A percentile compares a stretch with the other conserved stretches of the same genome.
phyloP scores from a whole-genome alignment of 2,329 filamentous ascomycete genomes.

The Helotiales sp. region DNA sequence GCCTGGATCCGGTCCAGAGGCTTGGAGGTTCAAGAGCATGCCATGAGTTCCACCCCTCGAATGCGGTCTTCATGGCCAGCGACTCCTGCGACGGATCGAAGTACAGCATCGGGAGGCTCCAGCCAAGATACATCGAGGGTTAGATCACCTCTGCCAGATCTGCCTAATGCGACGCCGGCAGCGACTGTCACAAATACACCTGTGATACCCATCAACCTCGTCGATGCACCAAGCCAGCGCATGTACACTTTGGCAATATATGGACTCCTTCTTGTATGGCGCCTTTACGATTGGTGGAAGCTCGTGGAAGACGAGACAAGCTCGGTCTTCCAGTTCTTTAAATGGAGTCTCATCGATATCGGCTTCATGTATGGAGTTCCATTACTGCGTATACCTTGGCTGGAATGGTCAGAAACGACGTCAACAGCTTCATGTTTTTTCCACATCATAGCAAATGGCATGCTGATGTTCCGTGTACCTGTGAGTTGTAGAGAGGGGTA shows the following conservation, averaged over 20 bases:
- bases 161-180: conserved; percentile 25
- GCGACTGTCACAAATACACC: conserved; percentile 44
- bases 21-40: conserved; percentile 26
- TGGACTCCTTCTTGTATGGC: conserved; percentile 73
- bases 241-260: conserved; percentile 86
- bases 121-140: conserved; percentile 25
- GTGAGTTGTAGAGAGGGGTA: conserved; percentile 44
- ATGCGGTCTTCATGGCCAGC: conserved; percentile 79
- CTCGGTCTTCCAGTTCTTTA: conserved; percentile 88
- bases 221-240: conserved; percentile 90
- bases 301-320: conserved; percentile 79
- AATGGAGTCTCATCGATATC: conserved; percentile 89
- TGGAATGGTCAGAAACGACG: conserved; percentile 76
- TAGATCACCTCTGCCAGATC: conserved; percentile 29
- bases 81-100: conserved; percentile 60
- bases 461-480: conserved; percentile 91
- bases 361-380: conserved; percentile 86
- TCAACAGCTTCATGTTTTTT: conserved; percentile 67
- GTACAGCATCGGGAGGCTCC: conserved; percentile 35
- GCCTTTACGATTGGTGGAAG: conserved; percentile 81
- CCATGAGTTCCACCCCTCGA: conserved; percentile 80
- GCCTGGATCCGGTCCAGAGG: background rate
- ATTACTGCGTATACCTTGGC: conserved; percentile 88
- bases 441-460: conserved; percentile 74
- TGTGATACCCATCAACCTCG: conserved; percentile 74